Percentiles rank a stretch among this genome's conserved stretches.
phyloP scores from a whole-genome alignment of 2,329 filamentous ascomycete species.

The Chaetomium globosum region DNA sequence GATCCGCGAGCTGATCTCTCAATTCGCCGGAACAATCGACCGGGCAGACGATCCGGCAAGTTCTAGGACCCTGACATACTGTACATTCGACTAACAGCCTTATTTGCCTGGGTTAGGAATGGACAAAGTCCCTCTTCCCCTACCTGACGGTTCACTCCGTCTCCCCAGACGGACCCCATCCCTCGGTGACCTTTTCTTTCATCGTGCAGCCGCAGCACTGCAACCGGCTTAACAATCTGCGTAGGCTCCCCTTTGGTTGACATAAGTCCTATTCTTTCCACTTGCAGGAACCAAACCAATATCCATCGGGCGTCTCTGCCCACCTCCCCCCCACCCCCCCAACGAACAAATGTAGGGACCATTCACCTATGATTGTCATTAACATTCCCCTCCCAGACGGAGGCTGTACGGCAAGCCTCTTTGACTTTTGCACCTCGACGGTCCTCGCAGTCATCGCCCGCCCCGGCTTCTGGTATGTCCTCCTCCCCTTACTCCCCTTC shows the following conservation, averaged over 20 bases:
- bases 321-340: no score
- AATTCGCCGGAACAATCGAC: slow-evolving; percentile 21
- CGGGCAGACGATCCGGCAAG: slow-evolving; percentile 23
- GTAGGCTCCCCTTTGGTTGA: slow-evolving; percentile 3
- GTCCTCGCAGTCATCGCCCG: slow-evolving; percentile 58
- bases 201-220: slow-evolving; percentile 50
- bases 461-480: slow-evolving; percentile 58
- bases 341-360: neutral
- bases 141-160: slow-evolving; percentile 47
- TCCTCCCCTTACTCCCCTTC: neutral
- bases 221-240: slow-evolving; percentile 59
- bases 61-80: neutral
- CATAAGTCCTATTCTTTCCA: no score
- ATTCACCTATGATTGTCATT: neutral
- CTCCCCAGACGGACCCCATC: slow-evolving; percentile 42
- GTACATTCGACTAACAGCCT: neutral
- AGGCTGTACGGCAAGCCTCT: slow-evolving; percentile 66
- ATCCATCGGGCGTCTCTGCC: no score
- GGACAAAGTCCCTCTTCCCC: slow-evolving; percentile 49
- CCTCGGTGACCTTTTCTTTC: slow-evolving; percentile 43
- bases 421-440: slow-evolving; percentile 66
- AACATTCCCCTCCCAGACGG: slow-evolving; percentile 46
- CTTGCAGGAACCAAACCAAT: no score
- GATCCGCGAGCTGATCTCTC: slow-evolving; percentile 23
- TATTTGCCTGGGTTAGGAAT: slow-evolving; percentile 37